phyloP scores from a whole-genome alignment of 2,329 filamentous ascomycete species.

The Colletotrichum gigasporum region DNA sequence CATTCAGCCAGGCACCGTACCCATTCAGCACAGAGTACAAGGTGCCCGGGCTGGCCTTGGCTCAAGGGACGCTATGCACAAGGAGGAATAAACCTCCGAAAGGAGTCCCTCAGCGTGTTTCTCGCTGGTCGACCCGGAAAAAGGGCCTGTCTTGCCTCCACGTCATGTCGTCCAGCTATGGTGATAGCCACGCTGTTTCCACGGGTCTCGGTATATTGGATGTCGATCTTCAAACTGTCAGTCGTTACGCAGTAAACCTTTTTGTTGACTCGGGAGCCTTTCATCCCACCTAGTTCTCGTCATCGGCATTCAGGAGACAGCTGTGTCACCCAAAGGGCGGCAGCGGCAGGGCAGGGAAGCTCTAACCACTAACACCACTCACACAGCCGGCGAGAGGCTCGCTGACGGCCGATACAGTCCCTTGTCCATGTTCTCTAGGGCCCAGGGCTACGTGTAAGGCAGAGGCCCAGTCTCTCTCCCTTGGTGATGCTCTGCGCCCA shows the following conservation, averaged over 20 bases:
- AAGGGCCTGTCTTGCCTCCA: neutral
- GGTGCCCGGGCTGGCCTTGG: neutral
- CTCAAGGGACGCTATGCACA: neutral
- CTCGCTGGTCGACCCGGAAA: neutral
- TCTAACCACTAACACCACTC: too few species aligned
- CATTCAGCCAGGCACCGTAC: too few species aligned
- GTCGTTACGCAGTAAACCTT: too few species aligned
- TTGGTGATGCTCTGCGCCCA: too few species aligned
- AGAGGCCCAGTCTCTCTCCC: too few species aligned
- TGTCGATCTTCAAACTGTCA: neutral
- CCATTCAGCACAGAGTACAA: too few species aligned
- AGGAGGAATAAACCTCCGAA: constrained; percentile 4
- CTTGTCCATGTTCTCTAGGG: neutral
- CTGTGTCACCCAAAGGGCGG: neutral
- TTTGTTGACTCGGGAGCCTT: neutral
- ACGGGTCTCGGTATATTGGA: neutral
- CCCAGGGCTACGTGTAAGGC: too few species aligned
- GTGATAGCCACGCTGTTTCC: neutral
- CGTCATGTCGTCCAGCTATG: neutral
- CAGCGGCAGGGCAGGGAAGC: neutral
- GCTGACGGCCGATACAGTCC: neutral
- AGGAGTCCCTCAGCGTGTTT: neutral
- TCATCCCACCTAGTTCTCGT: constrained; percentile 18
- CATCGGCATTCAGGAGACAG: neutral
- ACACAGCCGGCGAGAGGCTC: neutral